phyloP scores from a whole-genome alignment of 805 yeast genomes.

The Groenewaldozyma tartarivorans region DNA sequence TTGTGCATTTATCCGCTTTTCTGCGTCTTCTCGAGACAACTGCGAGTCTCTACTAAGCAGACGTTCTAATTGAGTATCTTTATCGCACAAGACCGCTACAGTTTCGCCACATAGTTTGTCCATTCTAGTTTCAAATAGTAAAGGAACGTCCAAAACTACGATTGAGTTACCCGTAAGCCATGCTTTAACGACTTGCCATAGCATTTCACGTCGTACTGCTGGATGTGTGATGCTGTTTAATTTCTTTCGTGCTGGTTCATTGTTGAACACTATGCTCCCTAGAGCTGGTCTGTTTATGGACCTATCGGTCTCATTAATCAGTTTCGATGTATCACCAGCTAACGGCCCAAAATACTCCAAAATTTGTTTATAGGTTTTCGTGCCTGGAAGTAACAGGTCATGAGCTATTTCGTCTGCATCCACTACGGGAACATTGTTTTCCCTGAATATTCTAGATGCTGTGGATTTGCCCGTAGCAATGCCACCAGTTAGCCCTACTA shows the following conservation, averaged over 20 bases:
- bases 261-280: slow-evolving; percentile 70
- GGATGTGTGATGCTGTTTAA: slow-evolving; percentile 83
- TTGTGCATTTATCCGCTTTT: slow-evolving; percentile 65
- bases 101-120: slow-evolving; percentile 62
- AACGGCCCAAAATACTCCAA: slow-evolving; percentile 47
- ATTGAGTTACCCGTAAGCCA: slow-evolving; percentile 50
- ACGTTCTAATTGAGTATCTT: slow-evolving; percentile 51
- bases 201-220: slow-evolving; percentile 63
- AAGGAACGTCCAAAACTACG: slow-evolving; percentile 82
- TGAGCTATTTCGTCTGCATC: slow-evolving; percentile 91
- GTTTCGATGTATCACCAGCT: slow-evolving; percentile 33
- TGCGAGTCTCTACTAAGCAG: slow-evolving; percentile 59
- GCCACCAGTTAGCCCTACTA: slow-evolving; percentile 95
- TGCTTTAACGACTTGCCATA: slow-evolving; percentile 41
- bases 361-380: slow-evolving; percentile 56
- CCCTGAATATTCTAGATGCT: slow-evolving; percentile 51
- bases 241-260: slow-evolving; percentile 44
- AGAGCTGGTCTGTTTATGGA: slow-evolving; percentile 59
- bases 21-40: slow-evolving; percentile 55
- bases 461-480: slow-evolving; percentile 97
- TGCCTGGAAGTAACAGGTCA: slow-evolving; percentile 76
- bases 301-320: slow-evolving; percentile 35
- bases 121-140: slow-evolving; percentile 72
- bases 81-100: slow-evolving; percentile 56
- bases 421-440: slow-evolving; percentile 48